A percentile compares a stretch with the other conserved stretches of the same genome.
Evolutionary conservation across 2,329 filamentous ascomycete genomes (phyloP).

Genomic region (Stemphylium lycopersici): DNA sequence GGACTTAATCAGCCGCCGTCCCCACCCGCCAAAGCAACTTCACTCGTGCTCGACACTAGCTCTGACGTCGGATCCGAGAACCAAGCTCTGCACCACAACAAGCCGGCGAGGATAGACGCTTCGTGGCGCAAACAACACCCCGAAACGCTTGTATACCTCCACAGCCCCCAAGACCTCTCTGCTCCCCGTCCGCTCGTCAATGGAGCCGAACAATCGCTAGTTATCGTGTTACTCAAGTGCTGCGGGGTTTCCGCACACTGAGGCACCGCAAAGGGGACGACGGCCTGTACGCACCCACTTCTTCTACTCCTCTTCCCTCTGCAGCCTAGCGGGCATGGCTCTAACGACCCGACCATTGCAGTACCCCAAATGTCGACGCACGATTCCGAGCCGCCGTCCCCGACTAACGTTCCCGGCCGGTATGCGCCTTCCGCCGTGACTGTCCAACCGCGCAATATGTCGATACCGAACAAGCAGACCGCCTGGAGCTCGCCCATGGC

Average conservation of each 20-base stretch:
- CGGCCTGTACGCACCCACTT: slow-evolving; percentile 41
- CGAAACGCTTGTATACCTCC: not conserved
- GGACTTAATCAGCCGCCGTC: slow-evolving; percentile 18
- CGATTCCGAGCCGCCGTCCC: slow-evolving; percentile 46
- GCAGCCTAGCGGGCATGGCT: slow-evolving; percentile 7
- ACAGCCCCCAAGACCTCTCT: not conserved
- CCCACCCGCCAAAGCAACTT: slow-evolving; percentile 18
- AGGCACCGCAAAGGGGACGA: slow-evolving; percentile 48
- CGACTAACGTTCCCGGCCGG: slow-evolving; percentile 37
- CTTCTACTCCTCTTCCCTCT: not conserved
- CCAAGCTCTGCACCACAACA: slow-evolving; percentile 9
- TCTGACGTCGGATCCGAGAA: slow-evolving; percentile 22
- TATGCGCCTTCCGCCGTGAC: slow-evolving; percentile 40
- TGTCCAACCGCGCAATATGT: slow-evolving; percentile 23
- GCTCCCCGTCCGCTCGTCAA: slow-evolving; percentile 38
- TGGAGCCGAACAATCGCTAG: slow-evolving; percentile 52
- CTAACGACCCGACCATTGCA: slow-evolving; percentile 33
- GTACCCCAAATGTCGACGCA: slow-evolving; percentile 47
- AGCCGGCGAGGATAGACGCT: not conserved
- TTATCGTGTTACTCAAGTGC: slow-evolving; percentile 50
- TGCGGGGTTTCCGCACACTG: slow-evolving; percentile 53
- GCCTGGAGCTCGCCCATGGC: slow-evolving; percentile 34
- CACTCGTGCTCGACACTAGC: slow-evolving; percentile 18
- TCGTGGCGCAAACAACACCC: slow-evolving; percentile 5
- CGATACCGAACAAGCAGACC: slow-evolving; percentile 20